phyloP scores from a whole-genome alignment of 192 early-diverging fungal genomes.

The Backusella macrospora region DNA sequence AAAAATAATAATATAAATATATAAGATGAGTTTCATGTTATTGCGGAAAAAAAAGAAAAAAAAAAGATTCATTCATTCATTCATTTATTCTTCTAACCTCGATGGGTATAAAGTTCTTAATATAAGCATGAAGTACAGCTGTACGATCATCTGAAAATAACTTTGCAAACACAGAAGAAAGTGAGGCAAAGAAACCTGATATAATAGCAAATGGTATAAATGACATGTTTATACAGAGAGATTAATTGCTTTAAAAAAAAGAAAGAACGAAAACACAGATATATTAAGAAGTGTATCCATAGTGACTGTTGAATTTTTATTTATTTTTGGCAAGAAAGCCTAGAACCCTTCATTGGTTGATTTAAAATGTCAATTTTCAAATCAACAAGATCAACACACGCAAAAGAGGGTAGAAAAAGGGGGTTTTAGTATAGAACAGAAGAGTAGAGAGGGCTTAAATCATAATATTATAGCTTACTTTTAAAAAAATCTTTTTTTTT shows the following conservation, averaged over 20 bases:
- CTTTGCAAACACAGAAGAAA: conserved; percentile 84
- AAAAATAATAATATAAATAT: too few species aligned
- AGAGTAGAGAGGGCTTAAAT: background rate
- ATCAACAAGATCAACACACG: conserved; percentile 4
- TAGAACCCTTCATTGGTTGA: background rate
- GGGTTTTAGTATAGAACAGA: background rate
- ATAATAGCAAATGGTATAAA: conserved; percentile 54
- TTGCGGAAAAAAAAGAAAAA: too few species aligned
- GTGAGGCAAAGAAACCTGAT: conserved; percentile 74
- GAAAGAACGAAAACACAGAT: too few species aligned
- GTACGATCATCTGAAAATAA: conserved; percentile 64
- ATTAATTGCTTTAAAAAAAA: background rate
- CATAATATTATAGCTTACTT: background rate
- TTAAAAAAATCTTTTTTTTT: background rate
- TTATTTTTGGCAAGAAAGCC: background rate
- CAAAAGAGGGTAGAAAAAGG: background rate
- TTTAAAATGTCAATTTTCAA: background rate
- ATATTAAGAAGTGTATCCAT: background rate
- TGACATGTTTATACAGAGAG: conserved; percentile 14
- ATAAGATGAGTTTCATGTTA: background rate
- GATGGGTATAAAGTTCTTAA: conserved; percentile 21
- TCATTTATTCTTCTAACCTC: conserved; percentile 1
- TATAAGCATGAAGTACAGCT: conserved; percentile 32
- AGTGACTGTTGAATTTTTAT: background rate
- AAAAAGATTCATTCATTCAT: background rate